phyloP scores from a whole-genome alignment of 352 stramenopile genomes.

The Aphanomyces astaci region DNA sequence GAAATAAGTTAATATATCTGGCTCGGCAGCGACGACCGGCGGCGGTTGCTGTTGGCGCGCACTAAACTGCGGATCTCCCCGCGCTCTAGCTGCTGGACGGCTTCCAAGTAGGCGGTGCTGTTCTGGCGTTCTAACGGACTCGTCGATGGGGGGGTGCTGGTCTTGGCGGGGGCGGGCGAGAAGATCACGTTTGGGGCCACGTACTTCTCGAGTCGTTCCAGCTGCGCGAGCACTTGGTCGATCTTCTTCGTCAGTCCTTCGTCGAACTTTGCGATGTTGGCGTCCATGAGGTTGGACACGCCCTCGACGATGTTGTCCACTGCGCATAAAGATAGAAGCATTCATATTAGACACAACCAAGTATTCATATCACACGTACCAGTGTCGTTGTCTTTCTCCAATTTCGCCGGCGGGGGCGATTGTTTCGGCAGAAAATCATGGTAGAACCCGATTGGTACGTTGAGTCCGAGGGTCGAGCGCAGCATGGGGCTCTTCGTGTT shows the following conservation, averaged over 20 bases:
- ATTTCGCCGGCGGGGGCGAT: background rate
- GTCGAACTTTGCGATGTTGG: background rate
- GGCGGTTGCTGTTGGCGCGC: background rate
- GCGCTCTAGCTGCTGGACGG: background rate
- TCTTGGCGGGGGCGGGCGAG: background rate
- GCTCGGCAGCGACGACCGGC: background rate
- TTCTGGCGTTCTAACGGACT: background rate
- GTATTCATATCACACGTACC: background rate
- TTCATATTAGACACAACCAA: background rate
- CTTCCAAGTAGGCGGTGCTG: background rate
- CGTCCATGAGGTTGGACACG: background rate
- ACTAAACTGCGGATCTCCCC: background rate
- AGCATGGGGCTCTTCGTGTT: background rate
- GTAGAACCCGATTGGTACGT: background rate
- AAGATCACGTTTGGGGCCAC: slow-evolving; percentile 6
- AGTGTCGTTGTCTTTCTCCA: background rate
- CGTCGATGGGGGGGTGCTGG: background rate
- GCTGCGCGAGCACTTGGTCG: background rate
- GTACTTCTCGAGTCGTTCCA: slow-evolving; percentile 17
- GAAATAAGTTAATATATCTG: too few relatives aligned
- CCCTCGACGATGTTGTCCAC: slow-evolving; percentile 1
- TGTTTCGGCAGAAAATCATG: background rate
- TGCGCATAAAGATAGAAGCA: background rate
- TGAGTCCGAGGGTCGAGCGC: background rate
- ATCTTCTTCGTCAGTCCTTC: background rate